Conservation (phyloP, 2,329 filamentous ascomycete genomes). For the Daldinia eschscholtzii region DNA sequence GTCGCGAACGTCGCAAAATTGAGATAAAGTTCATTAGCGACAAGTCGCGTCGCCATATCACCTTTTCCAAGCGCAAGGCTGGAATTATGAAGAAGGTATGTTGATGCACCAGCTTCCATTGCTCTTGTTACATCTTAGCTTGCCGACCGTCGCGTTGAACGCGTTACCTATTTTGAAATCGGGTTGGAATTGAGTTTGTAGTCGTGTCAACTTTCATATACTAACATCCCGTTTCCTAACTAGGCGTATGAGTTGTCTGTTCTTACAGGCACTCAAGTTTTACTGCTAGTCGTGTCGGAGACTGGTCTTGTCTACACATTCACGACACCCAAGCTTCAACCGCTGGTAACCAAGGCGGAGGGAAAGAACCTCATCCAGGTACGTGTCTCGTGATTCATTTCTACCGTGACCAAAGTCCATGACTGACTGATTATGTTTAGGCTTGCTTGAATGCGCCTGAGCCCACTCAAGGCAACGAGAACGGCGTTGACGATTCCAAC, state of each 20-base stretch:
- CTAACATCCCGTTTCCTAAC: conserved; percentile 41
- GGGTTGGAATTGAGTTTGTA: conserved; percentile 34
- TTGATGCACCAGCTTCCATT: conserved; percentile 44
- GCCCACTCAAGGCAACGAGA: conserved; percentile 83
- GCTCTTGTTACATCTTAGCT: conserved; percentile 25
- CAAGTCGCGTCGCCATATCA: conserved; percentile 99
- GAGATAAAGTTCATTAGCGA: conserved; percentile 99
- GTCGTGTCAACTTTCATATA: conserved; percentile 29
- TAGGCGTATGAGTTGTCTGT: conserved; percentile 98
- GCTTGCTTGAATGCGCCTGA: conserved; percentile 97
- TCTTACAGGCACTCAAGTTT: conserved; percentile 95
- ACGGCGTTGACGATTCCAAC: conserved; percentile 80
- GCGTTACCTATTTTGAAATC: conserved; percentile 41
- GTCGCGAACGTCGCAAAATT: conserved; percentile 98
- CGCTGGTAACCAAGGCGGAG: conserved; percentile 96
- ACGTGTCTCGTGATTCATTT: conserved; percentile 40
- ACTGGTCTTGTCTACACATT: conserved; percentile 98
- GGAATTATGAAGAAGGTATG: conserved; percentile 99
- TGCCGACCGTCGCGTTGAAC: conserved; percentile 32
- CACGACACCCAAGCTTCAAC: conserved; percentile 97
- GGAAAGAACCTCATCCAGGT: conserved; percentile 99
- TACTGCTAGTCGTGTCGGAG: conserved; percentile 96
- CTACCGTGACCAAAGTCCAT: conserved; percentile 9
- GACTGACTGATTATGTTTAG: conserved; percentile 62
- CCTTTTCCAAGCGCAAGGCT: conserved; percentile 99